phyloP scores from a whole-genome alignment of 306 rosid genomes.

The Cicer chorassanicum region DNA sequence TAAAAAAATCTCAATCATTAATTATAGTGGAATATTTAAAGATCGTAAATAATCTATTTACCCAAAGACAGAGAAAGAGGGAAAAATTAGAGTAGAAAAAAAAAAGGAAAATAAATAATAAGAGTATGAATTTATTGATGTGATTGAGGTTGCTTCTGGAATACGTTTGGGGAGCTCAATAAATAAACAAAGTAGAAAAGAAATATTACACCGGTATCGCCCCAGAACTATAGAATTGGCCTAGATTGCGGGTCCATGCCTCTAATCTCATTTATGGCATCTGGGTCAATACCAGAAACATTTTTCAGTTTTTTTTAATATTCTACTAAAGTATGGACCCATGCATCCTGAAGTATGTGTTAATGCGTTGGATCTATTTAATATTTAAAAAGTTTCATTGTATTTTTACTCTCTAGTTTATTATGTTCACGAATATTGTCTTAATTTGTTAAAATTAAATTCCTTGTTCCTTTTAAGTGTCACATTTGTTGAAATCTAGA shows the following conservation, averaged over 20 bases:
- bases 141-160: constrained; percentile 46
- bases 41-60: not conserved
- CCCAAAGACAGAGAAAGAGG: not conserved
- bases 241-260: constrained; percentile 44
- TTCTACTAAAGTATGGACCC: too few relatives aligned
- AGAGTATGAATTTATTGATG: constrained; percentile 28
- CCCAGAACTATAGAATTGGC: constrained; percentile 43
- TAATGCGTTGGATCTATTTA: too few relatives aligned
- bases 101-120: too few relatives aligned
- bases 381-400: too few relatives aligned
- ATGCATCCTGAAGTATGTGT: too few relatives aligned
- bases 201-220: constrained; percentile 23
- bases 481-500: too few relatives aligned
- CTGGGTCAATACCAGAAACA: constrained; percentile 8
- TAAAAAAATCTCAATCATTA: too few relatives aligned
- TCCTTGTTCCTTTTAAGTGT: too few relatives aligned
- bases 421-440: too few relatives aligned
- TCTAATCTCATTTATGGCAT: constrained; percentile 12
- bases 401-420: too few relatives aligned
- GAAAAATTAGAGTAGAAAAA: not conserved
- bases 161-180: constrained; percentile 51
- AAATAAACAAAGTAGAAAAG: constrained; percentile 20
- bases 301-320: not conserved
- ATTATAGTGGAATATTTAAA: too few relatives aligned
- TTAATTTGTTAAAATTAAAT: too few relatives aligned